phyloP scores from a whole-genome alignment of 73 alveolate genomes.

The Stentor roeselii region DNA sequence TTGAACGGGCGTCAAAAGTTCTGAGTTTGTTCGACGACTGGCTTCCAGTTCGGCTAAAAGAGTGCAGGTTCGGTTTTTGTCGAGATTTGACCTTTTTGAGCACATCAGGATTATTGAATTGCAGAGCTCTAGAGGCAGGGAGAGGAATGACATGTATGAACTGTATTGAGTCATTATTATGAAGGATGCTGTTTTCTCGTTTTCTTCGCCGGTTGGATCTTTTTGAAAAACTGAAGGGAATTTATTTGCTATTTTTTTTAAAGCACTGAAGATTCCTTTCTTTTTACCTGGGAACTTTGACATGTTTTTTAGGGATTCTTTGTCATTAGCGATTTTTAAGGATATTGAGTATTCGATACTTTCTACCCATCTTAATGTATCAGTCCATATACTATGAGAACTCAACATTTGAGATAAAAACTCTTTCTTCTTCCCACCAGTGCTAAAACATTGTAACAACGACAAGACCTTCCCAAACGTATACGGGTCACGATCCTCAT shows the following conservation, averaged over 20 bases:
- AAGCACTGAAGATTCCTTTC: background rate
- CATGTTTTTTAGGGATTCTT: background rate
- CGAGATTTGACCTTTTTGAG: background rate
- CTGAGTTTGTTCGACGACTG: constrained; percentile 35
- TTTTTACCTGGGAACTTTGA: background rate
- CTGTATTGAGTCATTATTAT: constrained; percentile 6
- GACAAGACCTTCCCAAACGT: background rate
- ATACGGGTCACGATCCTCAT: constrained; percentile 14
- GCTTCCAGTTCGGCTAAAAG: constrained; percentile 27
- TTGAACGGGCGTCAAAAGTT: background rate
- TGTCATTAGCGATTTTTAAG: background rate
- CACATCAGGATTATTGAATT: background rate
- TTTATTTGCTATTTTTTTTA: constrained; percentile 11
- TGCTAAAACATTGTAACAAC: background rate
- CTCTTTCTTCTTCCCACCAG: background rate
- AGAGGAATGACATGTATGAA: background rate
- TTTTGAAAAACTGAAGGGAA: background rate
- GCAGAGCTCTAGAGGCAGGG: background rate
- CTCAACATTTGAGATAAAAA: background rate
- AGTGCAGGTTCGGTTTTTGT: constrained; percentile 21
- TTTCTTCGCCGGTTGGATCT: background rate
- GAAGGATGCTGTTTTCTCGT: background rate
- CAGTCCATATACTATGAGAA: background rate
- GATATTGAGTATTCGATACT: background rate
- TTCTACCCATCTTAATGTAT: background rate